phyloP scores from a whole-genome alignment of 2,329 filamentous ascomycete genomes.

The Trichoderma sp. region DNA sequence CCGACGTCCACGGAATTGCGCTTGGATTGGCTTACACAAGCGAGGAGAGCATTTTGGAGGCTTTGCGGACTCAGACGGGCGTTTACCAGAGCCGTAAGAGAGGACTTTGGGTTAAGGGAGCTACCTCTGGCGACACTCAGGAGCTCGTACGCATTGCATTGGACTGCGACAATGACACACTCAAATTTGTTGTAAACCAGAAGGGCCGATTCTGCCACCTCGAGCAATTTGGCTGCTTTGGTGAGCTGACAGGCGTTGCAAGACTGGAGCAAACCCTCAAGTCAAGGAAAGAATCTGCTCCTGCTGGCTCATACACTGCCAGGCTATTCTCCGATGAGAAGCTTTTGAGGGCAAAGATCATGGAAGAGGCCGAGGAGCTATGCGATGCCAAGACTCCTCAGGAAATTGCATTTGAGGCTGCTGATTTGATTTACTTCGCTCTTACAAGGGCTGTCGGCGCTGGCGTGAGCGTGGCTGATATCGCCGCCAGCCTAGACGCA shows the following conservation, averaged over 20 bases:
- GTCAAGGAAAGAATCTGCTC: slow-evolving; percentile 77
- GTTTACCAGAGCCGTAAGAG: slow-evolving; percentile 97
- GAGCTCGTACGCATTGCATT: slow-evolving; percentile 79
- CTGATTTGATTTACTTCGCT: slow-evolving; percentile 94
- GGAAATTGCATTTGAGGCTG: slow-evolving; percentile 89
- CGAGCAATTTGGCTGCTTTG: slow-evolving; percentile 89
- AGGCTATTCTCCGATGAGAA: slow-evolving; percentile 89
- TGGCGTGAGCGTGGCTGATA: slow-evolving; percentile 81
- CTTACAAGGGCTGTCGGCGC: slow-evolving; percentile 83
- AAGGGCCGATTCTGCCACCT: slow-evolving; percentile 93
- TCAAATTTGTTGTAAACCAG: slow-evolving; percentile 87
- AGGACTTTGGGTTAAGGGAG: slow-evolving; percentile 94
- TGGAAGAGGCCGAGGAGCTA: slow-evolving; percentile 95
- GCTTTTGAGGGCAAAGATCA: slow-evolving; percentile 89
- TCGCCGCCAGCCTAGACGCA: slow-evolving; percentile 87
- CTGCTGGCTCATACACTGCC: slow-evolving; percentile 88
- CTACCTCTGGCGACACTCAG: slow-evolving; percentile 90
- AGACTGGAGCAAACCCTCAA: slow-evolving; percentile 84
- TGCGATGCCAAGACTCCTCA: slow-evolving; percentile 80
- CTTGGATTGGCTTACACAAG: slow-evolving; percentile 94
- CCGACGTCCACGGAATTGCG: slow-evolving; percentile 79
- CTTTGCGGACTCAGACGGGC: slow-evolving; percentile 71
- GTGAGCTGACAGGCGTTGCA: slow-evolving; percentile 74
- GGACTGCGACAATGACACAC: slow-evolving; percentile 90
- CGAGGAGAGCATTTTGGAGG: slow-evolving; percentile 83